Evolutionary conservation across 805 yeast genomes (phyloP), one percentile per base, ranked within the genome.

Genomic region (Metschnikowia koreensis): DNA sequence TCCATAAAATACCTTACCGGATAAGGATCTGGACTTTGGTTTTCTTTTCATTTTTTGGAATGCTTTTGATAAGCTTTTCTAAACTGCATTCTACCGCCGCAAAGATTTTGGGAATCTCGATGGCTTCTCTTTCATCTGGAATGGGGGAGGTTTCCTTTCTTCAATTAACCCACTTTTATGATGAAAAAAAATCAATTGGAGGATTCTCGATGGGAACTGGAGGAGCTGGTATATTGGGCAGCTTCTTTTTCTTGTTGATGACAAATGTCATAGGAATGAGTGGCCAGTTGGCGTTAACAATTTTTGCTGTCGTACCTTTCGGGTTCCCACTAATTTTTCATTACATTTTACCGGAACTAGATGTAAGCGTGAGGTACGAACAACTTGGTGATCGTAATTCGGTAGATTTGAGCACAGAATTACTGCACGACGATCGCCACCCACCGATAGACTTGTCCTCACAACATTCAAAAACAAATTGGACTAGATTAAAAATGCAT

Each of bases 141-240:
- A 69, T 92, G 26, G 99, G 99, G 0, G 99, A 93, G 65, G 73
- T 88, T 6, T 89, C 97, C 0, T 93, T 93, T 58, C 69, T 93
- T 41, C 96, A 89, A 65, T 70, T 93, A 66, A 89, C 97, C 1
- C 97, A 92, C 64, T 86, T 75, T 60, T 90, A 83, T 66, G 50
- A 57, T n/a, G 77, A 75, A 16, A 74, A 75, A 15, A 58, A 65
- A n/a, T 75, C 96, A 4, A 72, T 93, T 43, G 82, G 85, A 46
- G 97, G 96, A 0, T 93, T 96, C 82, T 87, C 96, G 17, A 81
- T 91, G 7, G 99, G 99, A 1, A 93, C 98, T 0, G 98, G 99
- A 3, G 96, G 90, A 16, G 98, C 99, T 1, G 99, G 99, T 0
- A 66, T 93, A 6, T 78, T 81, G 16, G 99, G 98, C 0, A 82